Base-by-base conservation (phyloP, 306 rosid species). In the Dryas octopetala region DNA sequence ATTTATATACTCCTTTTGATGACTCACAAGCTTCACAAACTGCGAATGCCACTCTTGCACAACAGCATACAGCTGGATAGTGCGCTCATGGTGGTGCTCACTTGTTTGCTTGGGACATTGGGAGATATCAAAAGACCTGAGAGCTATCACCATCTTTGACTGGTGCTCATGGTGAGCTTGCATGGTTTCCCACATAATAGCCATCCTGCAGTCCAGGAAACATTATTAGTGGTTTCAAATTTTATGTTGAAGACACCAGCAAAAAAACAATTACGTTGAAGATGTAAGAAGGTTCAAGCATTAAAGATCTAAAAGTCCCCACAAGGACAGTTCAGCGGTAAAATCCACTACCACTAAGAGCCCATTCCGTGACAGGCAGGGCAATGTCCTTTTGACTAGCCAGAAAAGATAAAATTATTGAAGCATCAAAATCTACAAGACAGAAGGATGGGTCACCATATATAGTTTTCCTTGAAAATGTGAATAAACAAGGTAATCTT, bases 91-190 rank as follows among this genome's bases (percentile, higher is more conserved):
- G 82, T 96, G 99, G 71, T 90, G 93, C 28, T 90, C 92, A 16
- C 88, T 89, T 66, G 98, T 96, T 76, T 89, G 91, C 89, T 80
- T 88, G 17, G 96, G 81, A 17, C 93, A 90, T 67, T 90, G 96
- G 79, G 93, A 83, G 54, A 53, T 78, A 83, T 92, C 97, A 72
- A 89, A 54, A 48, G 58, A 65, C 81, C 44, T 79, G 79, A 96
- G 81, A 17, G 57, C 78, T 51, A 23, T 53, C 70, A 82, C 87
- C 28, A 51, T 64, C 51, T 60, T 81, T 6, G 79, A 84, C 77
- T 96, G 98, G 72, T 51, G 38, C 77, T 83, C 83, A 64, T 91
- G 98, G 84, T 86, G 86, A 48, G 0, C 0, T 62, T 61, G 83
- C 97, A 95, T 92, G 16, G 19, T 58, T 68, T 71, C 82, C 99